Evolutionary conservation across 768 basidiomycete genomes (phyloP).

Genomic region (Boletus barrowsii): DNA sequence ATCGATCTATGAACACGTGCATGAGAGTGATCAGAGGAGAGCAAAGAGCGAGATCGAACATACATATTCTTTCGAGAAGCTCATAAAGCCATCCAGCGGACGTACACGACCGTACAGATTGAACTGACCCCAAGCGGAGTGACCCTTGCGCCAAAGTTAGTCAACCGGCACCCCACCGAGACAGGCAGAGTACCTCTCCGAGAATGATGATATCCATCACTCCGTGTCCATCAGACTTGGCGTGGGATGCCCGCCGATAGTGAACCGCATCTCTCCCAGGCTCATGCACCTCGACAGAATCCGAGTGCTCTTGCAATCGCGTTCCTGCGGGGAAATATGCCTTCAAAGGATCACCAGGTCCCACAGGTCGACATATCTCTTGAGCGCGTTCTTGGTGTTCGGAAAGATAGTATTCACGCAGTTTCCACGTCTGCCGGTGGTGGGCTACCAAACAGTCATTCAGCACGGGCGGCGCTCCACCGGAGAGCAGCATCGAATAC

Average conservation of each 20-base stretch:
- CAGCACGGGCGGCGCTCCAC: constrained; percentile 61
- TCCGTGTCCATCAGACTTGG: constrained; percentile 30
- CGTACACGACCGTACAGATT: constrained; percentile 76
- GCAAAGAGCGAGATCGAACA: constrained; percentile 16
- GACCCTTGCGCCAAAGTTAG: constrained; percentile 53
- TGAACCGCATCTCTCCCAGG: constrained; percentile 34
- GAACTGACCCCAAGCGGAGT: constrained; percentile 91
- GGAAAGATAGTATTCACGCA: constrained; percentile 70
- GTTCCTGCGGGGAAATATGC: constrained; percentile 59
- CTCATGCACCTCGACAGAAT: constrained; percentile 48
- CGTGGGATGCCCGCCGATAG: constrained; percentile 28
- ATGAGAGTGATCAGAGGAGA: neutral
- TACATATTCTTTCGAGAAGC: constrained; percentile 84
- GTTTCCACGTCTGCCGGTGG: constrained; percentile 88
- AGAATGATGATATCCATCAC: constrained; percentile 60
- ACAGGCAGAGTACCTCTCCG: constrained; percentile 55
- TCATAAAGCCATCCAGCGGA: constrained; percentile 77
- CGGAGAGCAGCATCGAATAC: constrained; percentile 74
- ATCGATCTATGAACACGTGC: constrained; percentile 43
- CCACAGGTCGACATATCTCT: constrained; percentile 35
- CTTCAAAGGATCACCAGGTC: constrained; percentile 57
- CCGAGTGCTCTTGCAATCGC: constrained; percentile 44
- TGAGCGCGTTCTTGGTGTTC: constrained; percentile 24
- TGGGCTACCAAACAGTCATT: constrained; percentile 73
- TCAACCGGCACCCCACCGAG: neutral